Conservation (phyloP, 345 rosid species). For the Hibiscus trionum region DNA sequence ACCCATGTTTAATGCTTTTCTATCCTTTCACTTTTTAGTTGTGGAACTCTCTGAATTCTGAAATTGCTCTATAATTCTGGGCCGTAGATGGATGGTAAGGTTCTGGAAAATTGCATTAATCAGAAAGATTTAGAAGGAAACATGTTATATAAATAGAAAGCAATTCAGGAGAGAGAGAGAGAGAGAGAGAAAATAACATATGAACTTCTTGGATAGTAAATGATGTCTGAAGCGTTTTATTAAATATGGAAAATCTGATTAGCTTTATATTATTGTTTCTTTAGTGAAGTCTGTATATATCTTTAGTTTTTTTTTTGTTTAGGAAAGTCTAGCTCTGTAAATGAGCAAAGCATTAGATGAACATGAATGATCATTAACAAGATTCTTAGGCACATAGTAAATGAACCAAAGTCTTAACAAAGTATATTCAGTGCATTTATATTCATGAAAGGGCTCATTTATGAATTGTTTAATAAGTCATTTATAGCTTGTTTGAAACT, state of each 20-base stretch:
- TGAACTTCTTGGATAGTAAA: neutral
- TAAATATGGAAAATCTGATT: neutral
- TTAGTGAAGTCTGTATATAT: neutral
- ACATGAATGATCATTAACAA: too few species aligned
- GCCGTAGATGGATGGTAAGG: neutral
- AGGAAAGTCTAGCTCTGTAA: neutral
- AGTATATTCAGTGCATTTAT: too few species aligned
- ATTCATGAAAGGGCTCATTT: neutral
- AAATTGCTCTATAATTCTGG: neutral
- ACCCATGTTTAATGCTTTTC: neutral
- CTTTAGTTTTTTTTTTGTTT: neutral
- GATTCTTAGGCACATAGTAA: too few species aligned
- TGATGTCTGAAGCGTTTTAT: neutral
- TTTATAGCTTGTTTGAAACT: too few species aligned
- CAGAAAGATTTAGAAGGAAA: neutral
- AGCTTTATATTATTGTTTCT: neutral
- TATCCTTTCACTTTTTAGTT: neutral
- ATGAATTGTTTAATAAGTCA: neutral
- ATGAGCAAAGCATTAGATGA: neutral
- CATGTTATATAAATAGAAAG: neutral
- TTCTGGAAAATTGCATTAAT: neutral
- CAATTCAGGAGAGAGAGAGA: neutral
- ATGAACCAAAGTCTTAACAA: too few species aligned
- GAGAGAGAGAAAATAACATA: neutral
- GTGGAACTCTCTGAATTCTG: neutral